Evolutionary conservation across 257 asterid species (phyloP).

Genomic region (Nicotiana attenuata): DNA sequence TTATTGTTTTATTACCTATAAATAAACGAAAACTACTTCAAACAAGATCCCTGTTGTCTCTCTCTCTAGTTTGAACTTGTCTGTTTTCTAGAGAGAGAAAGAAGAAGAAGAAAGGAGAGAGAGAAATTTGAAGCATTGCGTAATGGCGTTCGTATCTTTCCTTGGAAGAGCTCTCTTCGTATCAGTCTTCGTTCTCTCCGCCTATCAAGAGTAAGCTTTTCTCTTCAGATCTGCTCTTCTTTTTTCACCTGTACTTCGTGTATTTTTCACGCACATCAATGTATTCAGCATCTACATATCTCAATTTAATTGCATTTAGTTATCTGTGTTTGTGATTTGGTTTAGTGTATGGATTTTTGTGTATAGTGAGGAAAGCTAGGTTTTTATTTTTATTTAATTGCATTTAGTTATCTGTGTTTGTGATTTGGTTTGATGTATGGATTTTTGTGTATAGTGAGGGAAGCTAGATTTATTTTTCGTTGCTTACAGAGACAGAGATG

Average conservation of each 20-base stretch:
- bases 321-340: background rate
- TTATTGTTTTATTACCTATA: background rate
- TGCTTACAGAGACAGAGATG: background rate
- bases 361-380: background rate
- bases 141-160: slow-evolving; percentile 70
- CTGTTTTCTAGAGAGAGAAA: slow-evolving; percentile 16
- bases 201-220: slow-evolving; percentile 72
- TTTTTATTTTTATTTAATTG: background rate
- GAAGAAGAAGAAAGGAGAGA: slow-evolving; percentile 16
- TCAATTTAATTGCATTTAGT: background rate
- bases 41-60: slow-evolving; percentile 13
- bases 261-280: background rate
- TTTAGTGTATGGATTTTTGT: background rate
- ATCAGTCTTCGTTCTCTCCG: slow-evolving; percentile 85
- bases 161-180: slow-evolving; percentile 83
- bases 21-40: background rate
- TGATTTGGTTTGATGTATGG: background rate
- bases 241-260: background rate
- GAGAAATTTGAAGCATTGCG: slow-evolving; percentile 1
- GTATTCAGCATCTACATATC: background rate
- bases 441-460: background rate
- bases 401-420: background rate
- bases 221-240: slow-evolving; percentile 44
- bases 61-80: slow-evolving; percentile 26
- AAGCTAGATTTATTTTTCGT: background rate